A percentile compares a stretch with the other conserved stretches of the same genome.
These are phyloP conservation scores for Microbotryomycetes sp. DNA, from an alignment of 1,284 basidiomycete genomes.

Conservation along the genomic window DNA sequence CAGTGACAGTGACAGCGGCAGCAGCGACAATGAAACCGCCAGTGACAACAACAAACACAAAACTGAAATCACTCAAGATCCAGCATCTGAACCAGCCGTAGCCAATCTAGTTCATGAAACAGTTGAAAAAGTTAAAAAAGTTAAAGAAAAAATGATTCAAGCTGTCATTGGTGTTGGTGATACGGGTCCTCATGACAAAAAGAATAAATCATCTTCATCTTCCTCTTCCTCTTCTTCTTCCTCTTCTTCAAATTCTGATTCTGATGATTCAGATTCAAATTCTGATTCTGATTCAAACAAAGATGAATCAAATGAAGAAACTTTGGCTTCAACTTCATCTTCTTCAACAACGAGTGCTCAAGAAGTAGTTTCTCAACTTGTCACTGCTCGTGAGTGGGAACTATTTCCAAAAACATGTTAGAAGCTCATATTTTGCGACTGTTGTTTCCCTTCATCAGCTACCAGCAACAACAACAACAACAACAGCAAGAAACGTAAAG, in stretches of 20 bases:
- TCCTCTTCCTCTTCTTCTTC: slow-evolving; percentile 28
- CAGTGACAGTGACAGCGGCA: slow-evolving; percentile 23
- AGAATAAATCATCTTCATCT: slow-evolving; percentile 13
- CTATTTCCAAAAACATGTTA: no score
- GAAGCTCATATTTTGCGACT: not conserved
- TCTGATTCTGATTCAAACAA: slow-evolving; percentile 5
- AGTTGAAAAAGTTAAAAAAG: not conserved
- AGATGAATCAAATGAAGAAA: slow-evolving; percentile 7
- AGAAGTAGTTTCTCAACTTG: slow-evolving; percentile 13
- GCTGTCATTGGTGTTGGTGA: not conserved
- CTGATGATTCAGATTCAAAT: slow-evolving; percentile 10
- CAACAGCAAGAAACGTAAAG: slow-evolving; percentile 7
- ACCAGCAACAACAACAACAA: slow-evolving; percentile 3
- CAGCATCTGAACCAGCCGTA: not conserved
- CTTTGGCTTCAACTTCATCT: slow-evolving; percentile 12
- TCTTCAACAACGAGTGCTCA: slow-evolving; percentile 22
- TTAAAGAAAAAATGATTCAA: not conserved
- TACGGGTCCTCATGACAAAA: not conserved
- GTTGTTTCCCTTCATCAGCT: not conserved
- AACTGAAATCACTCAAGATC: not conserved
- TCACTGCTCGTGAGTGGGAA: slow-evolving; percentile 9
- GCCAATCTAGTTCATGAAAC: not conserved
- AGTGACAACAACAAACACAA: no score
- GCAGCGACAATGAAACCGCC: slow-evolving; percentile 17
- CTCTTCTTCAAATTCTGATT: slow-evolving; percentile 6